phyloP scores from a whole-genome alignment of 129 eudicot genomes.

The Ambrosia artemisiifolia region DNA sequence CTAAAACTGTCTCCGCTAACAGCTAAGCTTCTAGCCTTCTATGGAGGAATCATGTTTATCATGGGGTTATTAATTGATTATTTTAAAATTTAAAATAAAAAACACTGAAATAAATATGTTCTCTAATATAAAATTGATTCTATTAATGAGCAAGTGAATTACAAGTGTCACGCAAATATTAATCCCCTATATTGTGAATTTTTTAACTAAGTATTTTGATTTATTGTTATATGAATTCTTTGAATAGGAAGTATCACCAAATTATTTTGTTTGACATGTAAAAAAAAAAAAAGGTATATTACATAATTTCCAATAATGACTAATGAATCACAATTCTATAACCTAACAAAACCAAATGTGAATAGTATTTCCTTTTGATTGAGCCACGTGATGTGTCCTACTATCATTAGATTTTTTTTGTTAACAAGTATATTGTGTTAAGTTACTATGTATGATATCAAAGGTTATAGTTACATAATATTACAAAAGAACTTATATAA shows the following conservation, averaged over 20 bases:
- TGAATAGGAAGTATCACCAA: not conserved
- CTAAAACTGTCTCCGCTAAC: conserved; percentile 23
- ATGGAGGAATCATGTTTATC: conserved; percentile 5
- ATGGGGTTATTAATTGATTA: conserved; percentile 16
- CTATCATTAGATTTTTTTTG: too few species aligned
- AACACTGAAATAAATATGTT: not conserved
- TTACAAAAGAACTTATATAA: too few species aligned
- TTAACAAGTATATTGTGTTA: too few species aligned
- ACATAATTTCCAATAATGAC: too few species aligned
- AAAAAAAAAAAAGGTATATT: too few species aligned
- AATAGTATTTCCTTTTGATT: too few species aligned
- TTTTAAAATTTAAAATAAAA: not conserved
- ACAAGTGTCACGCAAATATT: not conserved
- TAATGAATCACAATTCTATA: too few species aligned
- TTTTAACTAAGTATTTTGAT: not conserved
- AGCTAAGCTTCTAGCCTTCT: conserved; percentile 19
- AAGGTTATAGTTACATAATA: too few species aligned
- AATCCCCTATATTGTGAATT: not conserved
- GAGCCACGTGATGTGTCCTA: too few species aligned
- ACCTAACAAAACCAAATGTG: too few species aligned
- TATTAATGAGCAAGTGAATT: not conserved
- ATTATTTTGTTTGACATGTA: too few species aligned
- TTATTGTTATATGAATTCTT: not conserved
- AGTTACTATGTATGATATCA: too few species aligned
- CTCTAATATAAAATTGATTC: not conserved